Base-by-base conservation (phyloP, 225 moss, liverwort and hornwort species). In the Physcomitrellopsis africana region DNA sequence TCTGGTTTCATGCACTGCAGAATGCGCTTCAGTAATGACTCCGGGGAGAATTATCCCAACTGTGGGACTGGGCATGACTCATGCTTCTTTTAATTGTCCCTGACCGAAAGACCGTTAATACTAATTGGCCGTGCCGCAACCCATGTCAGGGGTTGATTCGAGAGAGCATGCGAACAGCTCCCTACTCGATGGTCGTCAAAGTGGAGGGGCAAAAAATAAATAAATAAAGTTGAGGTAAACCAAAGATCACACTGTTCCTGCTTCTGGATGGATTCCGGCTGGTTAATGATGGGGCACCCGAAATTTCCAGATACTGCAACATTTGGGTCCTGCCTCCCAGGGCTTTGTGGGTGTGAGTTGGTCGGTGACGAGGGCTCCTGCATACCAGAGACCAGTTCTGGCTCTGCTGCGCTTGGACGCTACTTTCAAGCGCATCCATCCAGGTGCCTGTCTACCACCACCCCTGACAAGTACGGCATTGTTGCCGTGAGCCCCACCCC, bases 401-500 rank as follows among this genome's bases (percentile, higher is more conserved):
- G 60, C 48, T 72, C 18, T 29, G 6, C 17, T 60, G 27, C 27
- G 17, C 48, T 45, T n/a, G 71, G 27, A 13, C 8, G 59, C 60
- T 73, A 73, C 73, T 64, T 73, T 64, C 63, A 24, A 64, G 43
- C 24, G 11, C 53, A 22, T 72, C 72, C 62, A 62, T 13, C 62
- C 62, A 62, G 16, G 20, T 51, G 72, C 48, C 1, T 9, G 49
- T 20, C 45, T 17, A 43, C 73, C 51, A 60, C 41, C 18, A n/a
- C 7, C n/a, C 17, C 14, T 7, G 3, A 15, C n/a, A n/a, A 49
- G 49, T 48, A 6, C 5, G 0, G 20, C 62, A 22, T 2, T 8
- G 1, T 42, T 5, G 32, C 32, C 32, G 1, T 37, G 32, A 37
- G 32, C 32, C 32, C 4, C 32, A 37, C 43, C 7, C 1, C 0